Percentiles rank a stretch among this genome's conserved stretches.
Conservation (phyloP, 352 stramenopile species). For the Globisporangium sylvaticum region DNA sequence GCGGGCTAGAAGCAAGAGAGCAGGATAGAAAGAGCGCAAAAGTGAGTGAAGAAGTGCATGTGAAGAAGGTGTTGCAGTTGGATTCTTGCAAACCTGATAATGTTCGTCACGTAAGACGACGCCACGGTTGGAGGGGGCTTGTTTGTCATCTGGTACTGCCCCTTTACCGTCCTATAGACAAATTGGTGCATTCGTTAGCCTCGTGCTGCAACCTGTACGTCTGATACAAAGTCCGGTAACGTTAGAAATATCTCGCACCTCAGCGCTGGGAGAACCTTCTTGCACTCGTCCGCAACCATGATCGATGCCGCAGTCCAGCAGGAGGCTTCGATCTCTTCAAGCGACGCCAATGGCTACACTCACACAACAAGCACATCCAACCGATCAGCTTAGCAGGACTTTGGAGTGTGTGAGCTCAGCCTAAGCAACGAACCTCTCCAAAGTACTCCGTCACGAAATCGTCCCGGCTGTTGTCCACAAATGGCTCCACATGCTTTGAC, state of each 20-base stretch:
- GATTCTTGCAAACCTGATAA: slow-evolving; percentile 40
- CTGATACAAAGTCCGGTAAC: background rate
- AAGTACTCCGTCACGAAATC: slow-evolving; percentile 52
- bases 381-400: background rate
- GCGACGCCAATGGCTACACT: slow-evolving; percentile 31
- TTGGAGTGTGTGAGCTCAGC: background rate
- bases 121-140: slow-evolving; percentile 63
- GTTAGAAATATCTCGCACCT: slow-evolving; percentile 32
- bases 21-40: no score
- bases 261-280: slow-evolving; percentile 81
- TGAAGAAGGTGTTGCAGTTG: no score
- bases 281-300: slow-evolving; percentile 73
- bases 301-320: slow-evolving; percentile 67
- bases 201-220: background rate
- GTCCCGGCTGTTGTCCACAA: slow-evolving; percentile 37
- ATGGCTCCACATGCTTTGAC: slow-evolving; percentile 25
- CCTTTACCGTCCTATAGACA: slow-evolving; percentile 69
- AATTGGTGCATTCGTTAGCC: background rate
- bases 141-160: slow-evolving; percentile 90
- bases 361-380: background rate
- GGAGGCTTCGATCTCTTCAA: slow-evolving; percentile 41
- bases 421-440: slow-evolving; percentile 24
- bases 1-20: slow-evolving; percentile 54
- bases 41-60: no score
- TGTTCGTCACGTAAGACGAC: slow-evolving; percentile 77